These are phyloP conservation scores for Nakaseomyces bracarensis DNA, from an alignment of 1,139 yeast genomes.

Conservation along the genomic window DNA sequence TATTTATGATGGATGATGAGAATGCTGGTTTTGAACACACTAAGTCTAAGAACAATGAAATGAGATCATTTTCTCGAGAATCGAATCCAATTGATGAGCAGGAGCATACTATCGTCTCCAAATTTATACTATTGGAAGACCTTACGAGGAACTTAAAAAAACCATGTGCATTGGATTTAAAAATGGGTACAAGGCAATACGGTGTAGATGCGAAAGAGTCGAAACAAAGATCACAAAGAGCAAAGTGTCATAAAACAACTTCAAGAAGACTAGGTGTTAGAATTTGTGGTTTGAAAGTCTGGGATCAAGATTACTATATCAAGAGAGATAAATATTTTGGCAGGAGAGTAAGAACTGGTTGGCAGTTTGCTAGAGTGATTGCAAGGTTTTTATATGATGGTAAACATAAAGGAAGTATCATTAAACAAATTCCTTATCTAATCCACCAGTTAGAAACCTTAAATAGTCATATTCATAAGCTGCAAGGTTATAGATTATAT, in stretches of 20 bases:
- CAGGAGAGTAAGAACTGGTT: constrained; percentile 63
- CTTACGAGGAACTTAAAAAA: constrained; percentile 69
- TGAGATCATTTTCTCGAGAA: constrained; percentile 10
- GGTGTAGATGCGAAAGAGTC: constrained; percentile 80
- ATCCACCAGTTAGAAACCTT: constrained; percentile 54
- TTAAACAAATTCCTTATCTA: constrained; percentile 61
- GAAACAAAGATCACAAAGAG: constrained; percentile 72
- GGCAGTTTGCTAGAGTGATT: constrained; percentile 65
- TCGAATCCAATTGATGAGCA: constrained; percentile 22
- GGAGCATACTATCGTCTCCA: constrained; percentile 31
- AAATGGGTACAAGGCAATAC: constrained; percentile 97
- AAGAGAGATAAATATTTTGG: constrained; percentile 90
- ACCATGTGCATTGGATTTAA: constrained; percentile 90
- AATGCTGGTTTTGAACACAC: neutral
- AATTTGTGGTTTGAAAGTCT: constrained; percentile 90
- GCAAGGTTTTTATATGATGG: constrained; percentile 80
- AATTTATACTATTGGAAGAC: constrained; percentile 87
- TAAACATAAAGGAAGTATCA: constrained; percentile 44
- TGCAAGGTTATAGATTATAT: constrained; percentile 80
- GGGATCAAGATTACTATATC: constrained; percentile 52
- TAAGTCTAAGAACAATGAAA: constrained; percentile 1
- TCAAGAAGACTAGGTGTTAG: constrained; percentile 79
- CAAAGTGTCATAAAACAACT: constrained; percentile 76
- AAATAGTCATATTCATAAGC: constrained; percentile 42
- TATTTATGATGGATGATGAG: constrained; percentile 25